Base-by-base conservation (phyloP, 306 rosid genomes). In the Cucurbita moschata region DNA sequence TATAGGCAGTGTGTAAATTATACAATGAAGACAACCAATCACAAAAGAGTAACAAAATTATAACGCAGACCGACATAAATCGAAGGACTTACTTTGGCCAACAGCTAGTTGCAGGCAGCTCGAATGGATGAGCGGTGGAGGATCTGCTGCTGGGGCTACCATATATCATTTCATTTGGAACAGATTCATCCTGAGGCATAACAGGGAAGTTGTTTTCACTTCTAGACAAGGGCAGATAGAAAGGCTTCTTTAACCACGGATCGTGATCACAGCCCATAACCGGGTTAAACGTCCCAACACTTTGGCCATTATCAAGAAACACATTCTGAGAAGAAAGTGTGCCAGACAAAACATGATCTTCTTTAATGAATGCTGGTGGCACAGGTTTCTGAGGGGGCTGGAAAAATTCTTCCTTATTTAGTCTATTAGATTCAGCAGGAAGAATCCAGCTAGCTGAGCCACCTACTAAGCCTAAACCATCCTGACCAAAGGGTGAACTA, bases 401-500 rank as follows among this genome's bases (percentile, higher is more conserved):
- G 77, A 82, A 68, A 74, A 83, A 81, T 58, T 89, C 96, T 62
- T 91, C 96, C 83, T 82, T 91, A 79, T 78, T 90, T 72, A 83
- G 75, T 73, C 85, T 76, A 74, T 85, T 90, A 80, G 73, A 78
- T 75, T 89, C 95, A 7, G 89, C 77, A 57, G 90, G 79, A 68
- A 82, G 78, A 80, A 89, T 87, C 99, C 99, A 95, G 88, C 89
- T 85, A 59, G 84, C 87, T 5, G 96, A 86, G 51, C 96, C 88
- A 77, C 99, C 88, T 8, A 83, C 89, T 79, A 91, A 79, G 52
- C 99, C 96, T 76, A 95, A 83, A 83, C 97, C 88, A 69, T 95
- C 99, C 82, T 91, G 99, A 68, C 89, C 96, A 81, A 95, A 96
- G 15, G 96, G 96, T 12, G 85, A 76, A 77, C 91, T 82, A 68